These are phyloP conservation scores for Alnus glutinosa DNA, from an alignment of 306 rosid species.

Conservation along the genomic window DNA sequence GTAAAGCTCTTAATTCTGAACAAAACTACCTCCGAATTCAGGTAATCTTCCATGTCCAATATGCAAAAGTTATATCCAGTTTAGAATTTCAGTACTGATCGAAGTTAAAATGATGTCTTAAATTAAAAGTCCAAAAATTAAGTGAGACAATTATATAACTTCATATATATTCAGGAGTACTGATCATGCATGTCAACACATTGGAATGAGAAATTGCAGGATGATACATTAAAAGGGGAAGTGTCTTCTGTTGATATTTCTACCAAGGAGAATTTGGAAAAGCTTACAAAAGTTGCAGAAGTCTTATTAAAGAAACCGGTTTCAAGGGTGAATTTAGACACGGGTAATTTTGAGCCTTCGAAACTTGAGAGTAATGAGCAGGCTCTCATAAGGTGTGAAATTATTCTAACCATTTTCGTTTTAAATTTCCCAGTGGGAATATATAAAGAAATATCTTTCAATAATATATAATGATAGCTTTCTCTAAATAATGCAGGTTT, in stretches of 20 bases:
- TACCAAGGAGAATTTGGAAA: slow-evolving; percentile 26
- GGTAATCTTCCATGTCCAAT: not conserved
- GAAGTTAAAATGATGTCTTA: too few species aligned
- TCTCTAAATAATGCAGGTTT: not conserved
- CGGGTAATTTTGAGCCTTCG: slow-evolving; percentile 11
- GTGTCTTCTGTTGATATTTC: slow-evolving; percentile 29
- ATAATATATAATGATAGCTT: not conserved
- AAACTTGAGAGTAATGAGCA: slow-evolving; percentile 22
- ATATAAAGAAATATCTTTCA: not conserved
- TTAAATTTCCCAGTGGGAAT: not conserved
- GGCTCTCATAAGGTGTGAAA: slow-evolving; percentile 27
- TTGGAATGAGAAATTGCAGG: slow-evolving; percentile 10
- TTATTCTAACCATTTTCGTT: not conserved
- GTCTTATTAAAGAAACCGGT: slow-evolving; percentile 24
- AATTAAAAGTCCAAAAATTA: too few species aligned
- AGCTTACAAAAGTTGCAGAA: slow-evolving; percentile 26
- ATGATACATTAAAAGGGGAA: slow-evolving; percentile 16
- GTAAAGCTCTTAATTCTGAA: slow-evolving; percentile 32
- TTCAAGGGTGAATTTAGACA: slow-evolving; percentile 26
- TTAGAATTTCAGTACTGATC: too few species aligned
- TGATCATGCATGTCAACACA: not conserved
- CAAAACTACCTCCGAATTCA: slow-evolving; percentile 34
- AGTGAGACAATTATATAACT: too few species aligned
- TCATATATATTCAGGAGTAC: too few species aligned
- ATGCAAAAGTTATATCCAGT: too few species aligned